phyloP scores from a whole-genome alignment of 1,139 yeast genomes.

The Kluyveromyces sp. region DNA sequence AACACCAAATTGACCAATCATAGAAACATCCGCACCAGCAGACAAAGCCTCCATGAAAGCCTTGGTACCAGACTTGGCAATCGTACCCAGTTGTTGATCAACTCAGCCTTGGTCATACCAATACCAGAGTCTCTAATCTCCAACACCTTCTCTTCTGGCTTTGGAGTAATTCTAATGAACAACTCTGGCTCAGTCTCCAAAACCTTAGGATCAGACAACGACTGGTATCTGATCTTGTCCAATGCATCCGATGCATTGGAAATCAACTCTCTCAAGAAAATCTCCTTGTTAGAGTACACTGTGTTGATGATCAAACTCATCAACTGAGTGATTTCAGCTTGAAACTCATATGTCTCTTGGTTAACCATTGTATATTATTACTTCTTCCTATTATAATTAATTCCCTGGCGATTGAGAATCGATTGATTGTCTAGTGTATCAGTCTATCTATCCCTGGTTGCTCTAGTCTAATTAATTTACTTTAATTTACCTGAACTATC shows the following conservation, averaged over 20 bases:
- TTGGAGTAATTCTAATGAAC: conserved; percentile 95
- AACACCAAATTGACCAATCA: conserved; percentile 99
- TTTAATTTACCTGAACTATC: too few relatives aligned
- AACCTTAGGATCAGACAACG: conserved; percentile 84
- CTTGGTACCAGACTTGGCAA: conserved; percentile 99
- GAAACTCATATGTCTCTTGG: conserved; percentile 88
- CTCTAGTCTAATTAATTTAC: too few relatives aligned
- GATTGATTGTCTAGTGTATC: too few relatives aligned
- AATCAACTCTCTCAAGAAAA: conserved; percentile 97
- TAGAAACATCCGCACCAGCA: conserved; percentile 99
- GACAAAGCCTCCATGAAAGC: conserved; percentile 98
- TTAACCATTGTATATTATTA: conserved; percentile 40
- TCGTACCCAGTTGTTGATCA: conserved; percentile 99
- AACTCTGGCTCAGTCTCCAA: conserved; percentile 94
- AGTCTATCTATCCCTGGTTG: too few relatives aligned
- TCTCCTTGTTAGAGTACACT: conserved; percentile 98
- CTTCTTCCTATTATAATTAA: background rate
- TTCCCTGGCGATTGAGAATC: too few relatives aligned
- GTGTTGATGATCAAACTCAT: conserved; percentile 99
- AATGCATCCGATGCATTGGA: conserved; percentile 97
- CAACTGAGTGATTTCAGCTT: conserved; percentile 99
- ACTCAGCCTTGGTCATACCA: conserved; percentile 99
- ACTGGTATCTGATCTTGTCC: conserved; percentile 96
- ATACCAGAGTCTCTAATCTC: conserved; percentile 99
- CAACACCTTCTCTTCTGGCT: conserved; percentile 85